phyloP scores from a whole-genome alignment of 1,284 basidiomycete genomes.

The Athelia sp. region DNA sequence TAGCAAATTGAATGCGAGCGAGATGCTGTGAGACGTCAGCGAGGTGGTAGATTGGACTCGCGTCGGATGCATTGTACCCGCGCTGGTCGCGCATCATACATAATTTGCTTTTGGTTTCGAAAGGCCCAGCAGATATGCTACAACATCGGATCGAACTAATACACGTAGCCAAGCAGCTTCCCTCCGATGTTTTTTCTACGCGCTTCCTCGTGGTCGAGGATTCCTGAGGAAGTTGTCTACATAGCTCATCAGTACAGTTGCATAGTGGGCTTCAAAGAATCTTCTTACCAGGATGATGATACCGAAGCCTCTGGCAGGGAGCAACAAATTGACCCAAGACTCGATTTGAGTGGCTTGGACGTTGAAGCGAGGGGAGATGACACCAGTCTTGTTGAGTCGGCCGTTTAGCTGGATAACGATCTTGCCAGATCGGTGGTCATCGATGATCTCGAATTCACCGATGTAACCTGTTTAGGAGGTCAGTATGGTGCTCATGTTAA shows the following conservation, averaged over 20 bases:
- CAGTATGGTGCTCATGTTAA: slow-evolving; percentile 17
- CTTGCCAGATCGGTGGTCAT: slow-evolving; percentile 99
- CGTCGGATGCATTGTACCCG: too few relatives aligned
- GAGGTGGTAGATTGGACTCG: too few relatives aligned
- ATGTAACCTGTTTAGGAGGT: slow-evolving; percentile 76
- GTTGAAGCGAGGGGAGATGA: slow-evolving; percentile 98
- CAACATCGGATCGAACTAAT: slow-evolving; percentile 38
- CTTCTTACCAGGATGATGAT: slow-evolving; percentile 89
- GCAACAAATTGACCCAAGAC: slow-evolving; percentile 89
- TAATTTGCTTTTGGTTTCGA: too few relatives aligned
- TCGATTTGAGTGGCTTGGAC: slow-evolving; percentile 92
- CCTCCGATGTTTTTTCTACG: slow-evolving; percentile 97
- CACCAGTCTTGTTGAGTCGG: slow-evolving; percentile 97
- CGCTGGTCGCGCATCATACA: too few relatives aligned
- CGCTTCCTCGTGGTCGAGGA: slow-evolving; percentile 99
- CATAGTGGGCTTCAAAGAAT: too few relatives aligned
- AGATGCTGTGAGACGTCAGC: too few relatives aligned
- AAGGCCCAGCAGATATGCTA: background rate
- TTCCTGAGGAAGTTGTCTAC: slow-evolving; percentile 95
- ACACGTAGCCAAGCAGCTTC: slow-evolving; percentile 83
- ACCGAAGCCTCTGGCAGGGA: slow-evolving; percentile 95
- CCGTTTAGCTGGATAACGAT: slow-evolving; percentile 99
- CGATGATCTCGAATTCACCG: slow-evolving; percentile 98
- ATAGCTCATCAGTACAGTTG: slow-evolving; percentile 2
- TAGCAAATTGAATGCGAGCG: too few relatives aligned